Percentiles rank a stretch among this genome's conserved stretches.
phyloP scores from a whole-genome alignment of 495 filamentous ascomycete species.

The Chaetomidium leptoderma region DNA sequence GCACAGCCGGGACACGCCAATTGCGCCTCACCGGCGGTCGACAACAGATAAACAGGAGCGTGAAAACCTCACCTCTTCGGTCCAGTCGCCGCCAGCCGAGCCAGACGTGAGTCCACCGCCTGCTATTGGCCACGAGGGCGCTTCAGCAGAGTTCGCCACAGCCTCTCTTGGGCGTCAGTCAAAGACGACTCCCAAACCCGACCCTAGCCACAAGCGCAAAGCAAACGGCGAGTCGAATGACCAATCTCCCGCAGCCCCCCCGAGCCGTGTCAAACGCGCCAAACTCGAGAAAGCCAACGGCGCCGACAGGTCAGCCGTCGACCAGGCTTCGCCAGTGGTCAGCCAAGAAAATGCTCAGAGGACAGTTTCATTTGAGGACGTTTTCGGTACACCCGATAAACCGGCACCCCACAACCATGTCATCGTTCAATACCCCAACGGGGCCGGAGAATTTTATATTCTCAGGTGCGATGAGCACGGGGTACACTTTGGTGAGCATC shows the following conservation, averaged over 20 bases:
- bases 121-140: not conserved
- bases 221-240: not conserved
- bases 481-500: conserved; percentile 40
- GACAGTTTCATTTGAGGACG: conserved; percentile 39
- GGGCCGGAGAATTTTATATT: conserved; percentile 39
- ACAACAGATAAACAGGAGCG: no score
- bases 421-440: conserved; percentile 37
- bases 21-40: not conserved
- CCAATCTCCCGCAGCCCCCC: not conserved
- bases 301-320: not conserved
- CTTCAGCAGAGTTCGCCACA: not conserved
- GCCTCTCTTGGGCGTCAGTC: not conserved
- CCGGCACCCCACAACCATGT: conserved; percentile 37
- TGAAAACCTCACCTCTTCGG: not conserved
- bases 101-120: not conserved
- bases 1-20: not conserved
- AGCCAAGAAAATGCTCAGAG: not conserved
- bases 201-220: conserved; percentile 1
- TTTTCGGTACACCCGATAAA: conserved; percentile 31
- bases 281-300: not conserved
- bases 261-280: conserved; percentile 3
- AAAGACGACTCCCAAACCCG: not conserved
- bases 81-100: not conserved
- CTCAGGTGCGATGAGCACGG: conserved; percentile 42
- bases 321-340: not conserved